These are phyloP conservation scores for Cryptococcus maquisensis DNA, from an alignment of 1,284 basidiomycete genomes.

Conservation along the genomic window DNA sequence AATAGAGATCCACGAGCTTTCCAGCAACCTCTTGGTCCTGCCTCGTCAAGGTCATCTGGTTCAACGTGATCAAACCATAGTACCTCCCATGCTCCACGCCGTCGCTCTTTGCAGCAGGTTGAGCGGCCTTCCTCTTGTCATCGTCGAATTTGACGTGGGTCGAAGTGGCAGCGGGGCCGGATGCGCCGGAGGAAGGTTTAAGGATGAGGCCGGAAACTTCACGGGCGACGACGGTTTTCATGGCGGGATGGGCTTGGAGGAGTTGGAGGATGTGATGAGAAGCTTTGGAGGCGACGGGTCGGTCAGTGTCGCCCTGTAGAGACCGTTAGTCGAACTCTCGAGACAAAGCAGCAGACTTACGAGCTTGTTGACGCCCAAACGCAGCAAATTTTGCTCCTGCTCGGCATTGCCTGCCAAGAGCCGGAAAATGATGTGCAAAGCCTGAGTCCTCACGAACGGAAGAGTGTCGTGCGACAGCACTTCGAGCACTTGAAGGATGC, in stretches of 20 bases:
- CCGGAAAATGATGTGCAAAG: constrained; percentile 67
- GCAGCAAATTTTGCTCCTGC: constrained; percentile 93
- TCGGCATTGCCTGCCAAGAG: constrained; percentile 87
- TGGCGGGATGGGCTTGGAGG: constrained; percentile 84
- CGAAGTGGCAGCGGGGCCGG: constrained; percentile 46
- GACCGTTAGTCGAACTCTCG: not conserved
- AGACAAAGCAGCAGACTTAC: constrained; percentile 51
- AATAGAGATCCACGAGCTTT: constrained; percentile 84
- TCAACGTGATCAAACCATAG: constrained; percentile 88
- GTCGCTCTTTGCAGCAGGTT: constrained; percentile 41
- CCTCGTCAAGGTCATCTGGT: constrained; percentile 79
- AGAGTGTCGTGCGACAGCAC: constrained; percentile 82
- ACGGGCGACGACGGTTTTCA: constrained; percentile 86
- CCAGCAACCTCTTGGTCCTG: constrained; percentile 74
- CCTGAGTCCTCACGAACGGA: constrained; percentile 79
- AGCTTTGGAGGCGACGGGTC: constrained; percentile 80
- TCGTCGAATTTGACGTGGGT: constrained; percentile 50
- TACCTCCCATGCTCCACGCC: constrained; percentile 71
- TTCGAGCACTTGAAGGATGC: constrained; percentile 85
- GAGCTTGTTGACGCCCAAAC: constrained; percentile 90
- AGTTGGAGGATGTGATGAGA: constrained; percentile 86
- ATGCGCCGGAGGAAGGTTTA: constrained; percentile 54
- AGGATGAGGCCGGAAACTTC: constrained; percentile 80
- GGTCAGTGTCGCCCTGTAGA: constrained; percentile 78
- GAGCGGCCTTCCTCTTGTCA: constrained; percentile 36